A percentile compares a stretch with the other conserved stretches of the same genome.
These are phyloP conservation scores for Amanita muscaria DNA, from an alignment of 768 basidiomycete genomes.

Conservation along the genomic window DNA sequence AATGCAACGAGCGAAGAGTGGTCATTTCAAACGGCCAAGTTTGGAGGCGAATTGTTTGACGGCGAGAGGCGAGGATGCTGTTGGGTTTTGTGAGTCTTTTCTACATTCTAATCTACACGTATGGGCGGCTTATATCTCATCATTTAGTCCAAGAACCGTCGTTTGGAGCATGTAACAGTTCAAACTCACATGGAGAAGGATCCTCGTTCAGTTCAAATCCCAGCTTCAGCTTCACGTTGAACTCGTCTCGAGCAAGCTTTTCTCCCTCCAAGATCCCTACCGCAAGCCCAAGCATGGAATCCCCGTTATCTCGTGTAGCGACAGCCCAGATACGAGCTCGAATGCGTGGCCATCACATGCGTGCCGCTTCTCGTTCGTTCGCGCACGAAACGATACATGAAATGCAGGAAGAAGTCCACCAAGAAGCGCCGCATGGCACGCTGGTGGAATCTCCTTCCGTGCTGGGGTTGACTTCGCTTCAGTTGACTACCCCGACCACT, in stretches of 20 bases:
- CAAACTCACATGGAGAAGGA: neutral
- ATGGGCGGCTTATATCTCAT: neutral
- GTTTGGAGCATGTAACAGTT: neutral
- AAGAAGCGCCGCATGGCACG: neutral
- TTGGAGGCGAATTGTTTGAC: slow-evolving; percentile 2
- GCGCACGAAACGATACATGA: neutral
- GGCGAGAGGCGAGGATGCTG: neutral
- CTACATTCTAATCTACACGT: too few species aligned
- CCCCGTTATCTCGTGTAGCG: neutral
- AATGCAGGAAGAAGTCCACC: too few species aligned
- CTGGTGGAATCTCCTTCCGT: neutral
- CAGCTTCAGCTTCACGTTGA: neutral
- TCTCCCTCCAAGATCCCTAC: neutral
- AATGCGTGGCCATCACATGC: neutral
- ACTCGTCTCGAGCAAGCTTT: neutral
- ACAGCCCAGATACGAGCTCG: neutral
- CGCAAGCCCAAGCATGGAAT: neutral
- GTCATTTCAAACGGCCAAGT: slow-evolving; percentile 3
- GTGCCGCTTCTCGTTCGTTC: neutral
- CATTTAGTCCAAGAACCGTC: neutral
- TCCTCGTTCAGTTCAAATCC: neutral
- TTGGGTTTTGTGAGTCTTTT: neutral
- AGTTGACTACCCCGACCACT: neutral
- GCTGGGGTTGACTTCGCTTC: neutral
- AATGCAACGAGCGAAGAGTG: slow-evolving; percentile 4